Conservation (phyloP, 75 land plant genomes). For the Selaginella tamariscina region DNA sequence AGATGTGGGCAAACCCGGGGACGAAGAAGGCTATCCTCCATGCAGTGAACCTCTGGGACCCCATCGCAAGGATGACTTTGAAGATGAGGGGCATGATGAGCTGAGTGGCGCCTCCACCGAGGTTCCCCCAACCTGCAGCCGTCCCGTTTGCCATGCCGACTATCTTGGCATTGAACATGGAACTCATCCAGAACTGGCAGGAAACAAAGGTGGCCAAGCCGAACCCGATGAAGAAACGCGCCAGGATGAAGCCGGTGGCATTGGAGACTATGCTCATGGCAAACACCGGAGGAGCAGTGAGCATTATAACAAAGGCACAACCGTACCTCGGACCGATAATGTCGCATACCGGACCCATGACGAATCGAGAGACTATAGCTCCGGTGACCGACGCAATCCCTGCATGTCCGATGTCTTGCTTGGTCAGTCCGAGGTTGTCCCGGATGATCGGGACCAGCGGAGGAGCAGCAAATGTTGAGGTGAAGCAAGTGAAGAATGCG, state of each 20-base stretch:
- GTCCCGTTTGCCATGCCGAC: constrained; percentile 60
- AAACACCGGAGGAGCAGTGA: constrained; percentile 26
- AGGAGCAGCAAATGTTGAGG: constrained; percentile 58
- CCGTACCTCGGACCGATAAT: constrained; percentile 40
- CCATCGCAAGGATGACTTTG: constrained; percentile 20
- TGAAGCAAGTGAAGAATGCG: too few species aligned
- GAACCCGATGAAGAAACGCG: constrained; percentile 29
- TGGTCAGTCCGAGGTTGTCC: constrained; percentile 31
- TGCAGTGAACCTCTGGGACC: constrained; percentile 36
- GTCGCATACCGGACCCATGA: constrained; percentile 65
- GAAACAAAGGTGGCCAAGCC: constrained; percentile 24
- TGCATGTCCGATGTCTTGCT: constrained; percentile 47
- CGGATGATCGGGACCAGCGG: constrained; percentile 51
- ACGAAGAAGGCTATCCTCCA: constrained; percentile 69
- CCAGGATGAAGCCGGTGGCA: constrained; percentile 20
- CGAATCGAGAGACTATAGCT: constrained; percentile 42
- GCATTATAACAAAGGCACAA: constrained; percentile 27
- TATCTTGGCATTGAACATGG: constrained; percentile 47
- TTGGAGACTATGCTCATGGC: constrained; percentile 20
- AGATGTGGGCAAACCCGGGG: constrained; percentile 39
- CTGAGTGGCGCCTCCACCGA: constrained; percentile 75
- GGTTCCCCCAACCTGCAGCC: constrained; percentile 70
- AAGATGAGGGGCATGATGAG: constrained; percentile 48
- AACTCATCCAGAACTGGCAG: constrained; percentile 95
- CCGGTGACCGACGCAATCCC: constrained; percentile 73